A percentile compares a stretch with the other conserved stretches of the same genome.
Conservation (phyloP, 176 grass and related monocot species). For the Eleusine indica region DNA sequence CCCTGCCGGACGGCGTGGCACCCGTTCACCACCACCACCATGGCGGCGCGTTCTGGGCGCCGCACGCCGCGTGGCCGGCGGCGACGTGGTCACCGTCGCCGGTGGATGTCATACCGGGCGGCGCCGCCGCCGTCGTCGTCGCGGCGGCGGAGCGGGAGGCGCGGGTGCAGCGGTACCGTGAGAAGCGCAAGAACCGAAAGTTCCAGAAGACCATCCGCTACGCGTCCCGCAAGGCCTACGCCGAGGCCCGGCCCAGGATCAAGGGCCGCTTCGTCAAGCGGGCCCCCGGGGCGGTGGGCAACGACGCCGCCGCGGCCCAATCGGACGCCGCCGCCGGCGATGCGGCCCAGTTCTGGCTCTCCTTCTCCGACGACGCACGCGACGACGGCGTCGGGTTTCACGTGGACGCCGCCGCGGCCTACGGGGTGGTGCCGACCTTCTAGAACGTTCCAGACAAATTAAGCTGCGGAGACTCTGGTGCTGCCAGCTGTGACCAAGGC, state of each 20-base stretch:
- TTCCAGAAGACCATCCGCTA: slow-evolving; percentile 85
- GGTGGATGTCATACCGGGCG: slow-evolving; percentile 3
- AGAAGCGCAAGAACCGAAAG: slow-evolving; percentile 73
- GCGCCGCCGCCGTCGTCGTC: background rate
- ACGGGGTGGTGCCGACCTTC: slow-evolving; percentile 51
- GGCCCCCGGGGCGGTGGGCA: background rate
- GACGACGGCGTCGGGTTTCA: slow-evolving; percentile 40
- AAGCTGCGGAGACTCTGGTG: too few species aligned
- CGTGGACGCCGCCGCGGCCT: slow-evolving; percentile 28
- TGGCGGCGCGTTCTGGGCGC: slow-evolving; percentile 28
- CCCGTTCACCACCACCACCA: background rate
- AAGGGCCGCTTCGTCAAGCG: slow-evolving; percentile 78
- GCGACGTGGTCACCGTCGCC: background rate
- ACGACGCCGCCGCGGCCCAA: background rate
- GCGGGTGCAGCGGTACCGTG: slow-evolving; percentile 70
- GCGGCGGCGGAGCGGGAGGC: slow-evolving; percentile 44
- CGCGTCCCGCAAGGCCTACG: slow-evolving; percentile 75
- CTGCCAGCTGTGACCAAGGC: background rate
- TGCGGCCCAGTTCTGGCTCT: slow-evolving; percentile 36
- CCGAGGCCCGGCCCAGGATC: slow-evolving; percentile 68
- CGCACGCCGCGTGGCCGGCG: background rate
- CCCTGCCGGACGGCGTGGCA: slow-evolving; percentile 29
- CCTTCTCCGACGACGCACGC: slow-evolving; percentile 29
- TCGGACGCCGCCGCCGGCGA: slow-evolving; percentile 5
- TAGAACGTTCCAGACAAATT: slow-evolving; percentile 10